Evolutionary conservation across 768 basidiomycete species (phyloP).

Genomic region (Rhodosporidiobolus sp.): DNA sequence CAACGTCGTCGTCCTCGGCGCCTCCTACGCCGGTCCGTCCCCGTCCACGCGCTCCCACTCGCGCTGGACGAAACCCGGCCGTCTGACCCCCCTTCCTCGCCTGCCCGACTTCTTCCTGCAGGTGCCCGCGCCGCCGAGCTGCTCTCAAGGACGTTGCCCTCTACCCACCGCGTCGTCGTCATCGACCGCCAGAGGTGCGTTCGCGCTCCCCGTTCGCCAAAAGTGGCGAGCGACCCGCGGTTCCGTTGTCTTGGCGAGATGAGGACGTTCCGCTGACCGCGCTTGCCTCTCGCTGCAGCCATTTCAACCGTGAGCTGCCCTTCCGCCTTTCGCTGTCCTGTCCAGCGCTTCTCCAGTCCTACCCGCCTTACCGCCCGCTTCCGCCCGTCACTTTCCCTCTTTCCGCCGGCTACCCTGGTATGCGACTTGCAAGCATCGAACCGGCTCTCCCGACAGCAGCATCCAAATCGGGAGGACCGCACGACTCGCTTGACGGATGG

Average conservation of each 20-base stretch:
- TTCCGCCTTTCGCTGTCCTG: not conserved
- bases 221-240: not conserved
- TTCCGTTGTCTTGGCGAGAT: not conserved
- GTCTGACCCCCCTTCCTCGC: constrained; percentile 2
- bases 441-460: too few relatives aligned
- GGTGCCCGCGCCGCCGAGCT: constrained; percentile 40
- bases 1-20: constrained; percentile 44
- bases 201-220: not conserved
- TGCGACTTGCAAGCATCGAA: too few relatives aligned
- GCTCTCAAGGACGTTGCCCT: constrained; percentile 34
- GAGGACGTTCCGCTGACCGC: not conserved
- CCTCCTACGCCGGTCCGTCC: constrained; percentile 34
- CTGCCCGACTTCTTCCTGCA: not conserved
- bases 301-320: constrained; percentile 39
- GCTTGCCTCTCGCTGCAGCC: constrained; percentile 5
- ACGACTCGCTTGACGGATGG: too few relatives aligned
- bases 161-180: constrained; percentile 40
- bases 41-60: not conserved
- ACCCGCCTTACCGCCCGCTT: not conserved
- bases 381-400: too few relatives aligned
- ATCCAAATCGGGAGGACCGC: too few relatives aligned
- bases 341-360: not conserved
- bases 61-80: not conserved
- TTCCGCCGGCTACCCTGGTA: too few relatives aligned
- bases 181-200: constrained; percentile 43